phyloP scores from a whole-genome alignment of 163 green algal species.

The Volvox carteri region DNA sequence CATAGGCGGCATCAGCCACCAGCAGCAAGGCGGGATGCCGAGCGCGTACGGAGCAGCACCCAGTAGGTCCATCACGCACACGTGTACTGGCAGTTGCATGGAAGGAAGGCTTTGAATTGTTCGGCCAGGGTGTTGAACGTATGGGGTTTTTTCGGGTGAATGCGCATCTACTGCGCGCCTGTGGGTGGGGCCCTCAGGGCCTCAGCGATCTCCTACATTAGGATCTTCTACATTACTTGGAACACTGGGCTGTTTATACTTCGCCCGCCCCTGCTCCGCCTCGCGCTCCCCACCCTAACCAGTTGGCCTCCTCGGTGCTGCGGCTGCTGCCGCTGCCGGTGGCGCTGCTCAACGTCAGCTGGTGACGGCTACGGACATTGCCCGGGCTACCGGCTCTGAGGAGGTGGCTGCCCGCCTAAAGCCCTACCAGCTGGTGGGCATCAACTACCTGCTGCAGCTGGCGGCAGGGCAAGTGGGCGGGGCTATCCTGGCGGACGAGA shows the following conservation, averaged over 20 bases:
- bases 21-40: not conserved
- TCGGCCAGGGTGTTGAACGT: no score
- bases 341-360: conserved; percentile 1
- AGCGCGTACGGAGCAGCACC: not conserved
- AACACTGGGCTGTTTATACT: not conserved
- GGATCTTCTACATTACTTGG: no score
- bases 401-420: conserved; percentile 84
- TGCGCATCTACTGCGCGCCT: no score
- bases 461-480: conserved; percentile 52
- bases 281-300: not conserved
- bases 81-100: no score
- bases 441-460: conserved; percentile 93
- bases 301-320: not conserved
- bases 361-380: conserved; percentile 39
- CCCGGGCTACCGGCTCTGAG: conserved; percentile 50
- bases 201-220: no score
- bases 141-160: no score
- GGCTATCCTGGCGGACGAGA: conserved; percentile 95
- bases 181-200: no score
- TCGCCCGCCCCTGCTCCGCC: not conserved
- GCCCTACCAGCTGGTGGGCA: conserved; percentile 94
- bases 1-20: conserved; percentile 2
- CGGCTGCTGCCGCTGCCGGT: not conserved
- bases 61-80: no score
- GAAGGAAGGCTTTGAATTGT: no score